phyloP scores from a whole-genome alignment of 768 basidiomycete species.

The Fistulinella prunicolor region DNA sequence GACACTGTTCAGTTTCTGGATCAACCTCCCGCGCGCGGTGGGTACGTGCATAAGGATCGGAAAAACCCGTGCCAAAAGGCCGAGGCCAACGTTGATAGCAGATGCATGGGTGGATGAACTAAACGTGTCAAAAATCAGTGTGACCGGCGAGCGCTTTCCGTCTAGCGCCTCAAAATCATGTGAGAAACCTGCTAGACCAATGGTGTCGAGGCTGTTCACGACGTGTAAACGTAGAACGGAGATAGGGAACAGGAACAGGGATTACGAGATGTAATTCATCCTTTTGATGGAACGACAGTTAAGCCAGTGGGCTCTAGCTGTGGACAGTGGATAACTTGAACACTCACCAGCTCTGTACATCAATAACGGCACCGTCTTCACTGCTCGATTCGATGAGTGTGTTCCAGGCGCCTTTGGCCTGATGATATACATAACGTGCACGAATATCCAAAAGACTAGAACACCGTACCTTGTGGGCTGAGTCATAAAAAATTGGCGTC shows the following conservation, averaged over 20 bases:
- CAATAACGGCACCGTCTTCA: slow-evolving; percentile 27
- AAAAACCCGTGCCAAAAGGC: slow-evolving; percentile 36
- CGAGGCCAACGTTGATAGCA: slow-evolving; percentile 29
- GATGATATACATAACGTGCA: background rate
- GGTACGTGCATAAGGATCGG: slow-evolving; percentile 40
- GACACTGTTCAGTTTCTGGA: slow-evolving; percentile 31
- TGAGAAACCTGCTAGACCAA: slow-evolving; percentile 61
- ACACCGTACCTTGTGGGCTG: slow-evolving; percentile 25
- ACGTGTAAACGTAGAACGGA: background rate
- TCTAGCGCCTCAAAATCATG: slow-evolving; percentile 56
- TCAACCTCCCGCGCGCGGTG: slow-evolving; percentile 31
- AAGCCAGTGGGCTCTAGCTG: too few relatives aligned
- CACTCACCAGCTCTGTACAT: slow-evolving; percentile 37
- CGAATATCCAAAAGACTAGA: background rate
- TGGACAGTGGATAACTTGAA: too few relatives aligned
- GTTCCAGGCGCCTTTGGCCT: slow-evolving; percentile 35
- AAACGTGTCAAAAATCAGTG: slow-evolving; percentile 41
- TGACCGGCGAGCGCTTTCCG: slow-evolving; percentile 43
- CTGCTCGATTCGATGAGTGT: slow-evolving; percentile 20
- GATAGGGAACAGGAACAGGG: background rate
- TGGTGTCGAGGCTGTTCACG: slow-evolving; percentile 46
- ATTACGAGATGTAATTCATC: slow-evolving; percentile 37
- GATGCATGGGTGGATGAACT: slow-evolving; percentile 16
- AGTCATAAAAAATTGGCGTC: too few relatives aligned
- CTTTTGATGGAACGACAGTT: slow-evolving; percentile 7